Conservation (phyloP, 2,329 filamentous ascomycete species). For the Beauveria sp. region DNA sequence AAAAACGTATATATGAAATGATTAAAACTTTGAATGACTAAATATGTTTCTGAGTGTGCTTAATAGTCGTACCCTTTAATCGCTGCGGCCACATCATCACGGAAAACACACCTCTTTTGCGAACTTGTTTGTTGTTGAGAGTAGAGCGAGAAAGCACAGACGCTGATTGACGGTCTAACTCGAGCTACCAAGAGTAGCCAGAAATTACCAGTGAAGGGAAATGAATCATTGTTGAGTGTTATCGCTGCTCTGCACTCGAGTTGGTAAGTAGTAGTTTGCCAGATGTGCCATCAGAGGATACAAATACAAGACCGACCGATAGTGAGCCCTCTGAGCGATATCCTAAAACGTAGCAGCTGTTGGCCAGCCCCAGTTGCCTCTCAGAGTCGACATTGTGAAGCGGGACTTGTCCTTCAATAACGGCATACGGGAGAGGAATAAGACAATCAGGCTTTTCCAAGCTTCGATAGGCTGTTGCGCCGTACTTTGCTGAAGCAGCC, state of each 20-base stretch:
- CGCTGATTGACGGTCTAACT: too few species aligned
- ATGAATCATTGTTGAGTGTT: too few species aligned
- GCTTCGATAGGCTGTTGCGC: slow-evolving; percentile 20
- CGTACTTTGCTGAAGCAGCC: slow-evolving; percentile 31
- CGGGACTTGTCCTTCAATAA: slow-evolving; percentile 21
- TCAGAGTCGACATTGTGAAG: slow-evolving; percentile 21
- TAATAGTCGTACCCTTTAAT: too few species aligned
- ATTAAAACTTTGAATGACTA: neutral
- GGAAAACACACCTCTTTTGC: too few species aligned
- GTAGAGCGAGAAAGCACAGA: too few species aligned
- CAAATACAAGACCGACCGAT: slow-evolving; percentile 21
- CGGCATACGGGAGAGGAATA: slow-evolving; percentile 18
- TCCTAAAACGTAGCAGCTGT: slow-evolving; percentile 21
- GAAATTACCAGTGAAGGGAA: too few species aligned
- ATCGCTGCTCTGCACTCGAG: too few species aligned
- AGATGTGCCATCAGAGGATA: slow-evolving; percentile 13
- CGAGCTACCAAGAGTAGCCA: too few species aligned
- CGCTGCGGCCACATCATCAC: too few species aligned
- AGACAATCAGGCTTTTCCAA: slow-evolving; percentile 19
- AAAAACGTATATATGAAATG: neutral
- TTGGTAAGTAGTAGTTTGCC: slow-evolving; percentile 21
- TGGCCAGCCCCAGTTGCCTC: slow-evolving; percentile 23
- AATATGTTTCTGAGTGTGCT: neutral
- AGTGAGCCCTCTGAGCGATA: neutral
- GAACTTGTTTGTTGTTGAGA: too few species aligned